Percentiles rank a stretch among this genome's conserved stretches.
phyloP scores from a whole-genome alignment of 225 moss, liverwort and hornwort species.

The Asterella californica region DNA sequence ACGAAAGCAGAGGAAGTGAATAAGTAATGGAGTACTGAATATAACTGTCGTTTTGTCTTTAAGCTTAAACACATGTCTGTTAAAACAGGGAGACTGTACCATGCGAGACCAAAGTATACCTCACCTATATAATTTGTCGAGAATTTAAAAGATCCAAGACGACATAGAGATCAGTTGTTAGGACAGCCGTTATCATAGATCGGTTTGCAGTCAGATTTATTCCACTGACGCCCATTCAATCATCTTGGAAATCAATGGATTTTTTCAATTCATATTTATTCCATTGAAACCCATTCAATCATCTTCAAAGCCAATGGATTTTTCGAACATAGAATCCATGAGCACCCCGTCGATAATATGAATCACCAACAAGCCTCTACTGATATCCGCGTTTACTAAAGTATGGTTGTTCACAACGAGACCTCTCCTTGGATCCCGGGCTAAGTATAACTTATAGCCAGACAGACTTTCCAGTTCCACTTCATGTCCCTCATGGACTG shows the following conservation, averaged over 20 bases:
- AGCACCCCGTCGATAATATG: conserved; percentile 63
- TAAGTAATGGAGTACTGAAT: too few species aligned
- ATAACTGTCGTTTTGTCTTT: too few species aligned
- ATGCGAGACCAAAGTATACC: too few species aligned
- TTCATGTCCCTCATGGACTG: conserved; percentile 43
- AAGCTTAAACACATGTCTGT: too few species aligned
- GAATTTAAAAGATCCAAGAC: background rate
- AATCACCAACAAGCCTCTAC: conserved; percentile 44
- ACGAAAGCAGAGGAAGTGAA: too few species aligned
- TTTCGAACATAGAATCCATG: conserved; percentile 63
- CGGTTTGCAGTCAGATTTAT: background rate
- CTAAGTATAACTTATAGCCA: conserved; percentile 56
- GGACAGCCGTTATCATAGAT: too few species aligned
- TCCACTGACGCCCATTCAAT: too few species aligned
- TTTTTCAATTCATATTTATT: too few species aligned
- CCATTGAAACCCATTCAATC: background rate
- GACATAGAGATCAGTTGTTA: too few species aligned
- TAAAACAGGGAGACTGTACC: too few species aligned
- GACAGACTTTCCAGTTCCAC: conserved; percentile 56
- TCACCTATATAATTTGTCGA: background rate
- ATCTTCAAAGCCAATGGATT: conserved; percentile 44
- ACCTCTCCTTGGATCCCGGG: conserved; percentile 47
- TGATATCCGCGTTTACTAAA: conserved; percentile 36
- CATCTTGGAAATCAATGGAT: too few species aligned
- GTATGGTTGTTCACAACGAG: conserved; percentile 65